Percentiles rank a stretch among this genome's conserved stretches.
Evolutionary conservation across 257 asterid genomes (phyloP).

Genomic region (Solanum gracilifrons): DNA sequence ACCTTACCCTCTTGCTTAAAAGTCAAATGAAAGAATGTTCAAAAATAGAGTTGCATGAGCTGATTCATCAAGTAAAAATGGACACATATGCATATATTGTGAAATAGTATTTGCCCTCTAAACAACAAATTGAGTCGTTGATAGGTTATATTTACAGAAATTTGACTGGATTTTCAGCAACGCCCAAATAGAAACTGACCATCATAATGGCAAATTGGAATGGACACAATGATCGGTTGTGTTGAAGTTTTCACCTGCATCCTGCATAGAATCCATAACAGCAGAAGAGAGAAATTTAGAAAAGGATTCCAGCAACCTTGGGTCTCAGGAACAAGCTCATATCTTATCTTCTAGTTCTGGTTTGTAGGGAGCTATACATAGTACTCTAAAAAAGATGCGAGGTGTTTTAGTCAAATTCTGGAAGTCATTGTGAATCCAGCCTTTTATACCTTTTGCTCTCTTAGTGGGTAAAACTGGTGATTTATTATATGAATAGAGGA

Average conservation of each 20-base stretch:
- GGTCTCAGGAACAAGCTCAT: not conserved
- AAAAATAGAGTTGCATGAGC: not conserved
- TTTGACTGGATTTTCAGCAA: not conserved
- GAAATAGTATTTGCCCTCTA: not conserved
- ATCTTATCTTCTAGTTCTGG: not conserved
- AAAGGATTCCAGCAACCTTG: not conserved
- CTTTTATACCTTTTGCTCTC: not conserved
- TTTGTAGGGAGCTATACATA: not conserved
- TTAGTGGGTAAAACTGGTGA: not conserved
- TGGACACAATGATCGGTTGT: conserved; percentile 81
- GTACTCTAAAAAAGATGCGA: not conserved
- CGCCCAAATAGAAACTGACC: conserved; percentile 39
- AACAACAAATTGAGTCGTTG: not conserved
- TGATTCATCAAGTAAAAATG: not conserved
- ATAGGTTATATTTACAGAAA: not conserved
- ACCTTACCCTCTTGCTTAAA: not conserved
- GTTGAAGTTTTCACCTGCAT: conserved; percentile 87
- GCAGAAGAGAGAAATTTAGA: not conserved
- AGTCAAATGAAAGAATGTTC: not conserved
- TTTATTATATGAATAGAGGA: not conserved
- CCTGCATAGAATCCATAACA: conserved; percentile 35
- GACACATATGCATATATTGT: not conserved
- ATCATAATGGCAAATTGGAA: conserved; percentile 76
- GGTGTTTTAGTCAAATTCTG: not conserved
- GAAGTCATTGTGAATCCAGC: not conserved